Base-by-base conservation (phyloP, 1,139 yeast genomes). In the Saccharomyces hybrid region DNA sequence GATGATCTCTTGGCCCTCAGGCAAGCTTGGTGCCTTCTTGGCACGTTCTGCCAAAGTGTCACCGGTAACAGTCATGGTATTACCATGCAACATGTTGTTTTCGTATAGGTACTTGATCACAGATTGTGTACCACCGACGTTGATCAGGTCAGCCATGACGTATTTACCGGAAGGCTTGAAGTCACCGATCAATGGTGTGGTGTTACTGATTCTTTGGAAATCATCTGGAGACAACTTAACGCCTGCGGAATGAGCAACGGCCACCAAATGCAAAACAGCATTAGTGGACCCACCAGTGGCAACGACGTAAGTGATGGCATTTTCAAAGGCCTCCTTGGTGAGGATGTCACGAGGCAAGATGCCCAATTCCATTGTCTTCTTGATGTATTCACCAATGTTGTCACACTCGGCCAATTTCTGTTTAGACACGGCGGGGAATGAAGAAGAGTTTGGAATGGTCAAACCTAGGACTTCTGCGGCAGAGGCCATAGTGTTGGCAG, bases 231-330 rank as follows among this genome's bases (percentile, higher is more conserved):
- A 88, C 59, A 93, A 76, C 62, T 86, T 83, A 59, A 93, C 85
- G 63, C 83, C 96, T 57, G 88, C 93, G 51, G 96, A 81, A 64
- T 88, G 89, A 16, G 99, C 99, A 73, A 93, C 83, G 55, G 99
- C 99, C 64, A 91, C 83, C 73, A 93, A 73, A 71, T 93, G 99
- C 65, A 93, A 78, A 51, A 93, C 97, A 31, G 98, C 96, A 71
- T 93, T 93, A 56, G 99, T 93, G 34, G 98, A 93, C 58, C 99
- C 99, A 73, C 99, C 99, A 57, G 96, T 88, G 56, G 96, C 96
- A 68, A 93, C 87, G 63, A 87, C 84, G 69, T 93, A 91, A 52
- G 95, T 83, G 71, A 93, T 91, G 53, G 99, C 98, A 66, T 93
- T 93, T 73, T 88, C 95, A 72, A 93, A 93, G 4, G 99, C 88